Evolutionary conservation across 2,329 filamentous ascomycete genomes (phyloP), one percentile per base, ranked within the genome.

Genomic region (Colletotrichum navitas): DNA sequence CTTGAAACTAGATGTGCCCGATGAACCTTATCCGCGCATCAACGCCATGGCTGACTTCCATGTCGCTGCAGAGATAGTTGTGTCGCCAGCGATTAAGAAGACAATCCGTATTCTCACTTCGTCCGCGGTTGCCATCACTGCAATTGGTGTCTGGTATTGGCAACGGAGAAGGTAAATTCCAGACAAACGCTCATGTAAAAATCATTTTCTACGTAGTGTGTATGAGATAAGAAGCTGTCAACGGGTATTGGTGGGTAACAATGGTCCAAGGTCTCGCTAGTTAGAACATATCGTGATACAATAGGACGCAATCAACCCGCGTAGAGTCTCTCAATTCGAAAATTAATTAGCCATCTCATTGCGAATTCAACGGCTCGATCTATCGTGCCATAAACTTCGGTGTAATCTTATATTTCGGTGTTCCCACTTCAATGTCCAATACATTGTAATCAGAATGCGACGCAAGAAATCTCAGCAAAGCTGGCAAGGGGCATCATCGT

Each of bases 1-100:
- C 60, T 68, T 82, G 1, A 78, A 73, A 5, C 63, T 76, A 11
- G 71, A 77, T 0, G 77, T 80, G 41, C 81, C 80, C 1, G 69
- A 76, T 3, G 68, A 73, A 43, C 75, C 72, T 0, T 80, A 81
- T 66, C 79, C 77, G 45, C 75, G 75, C 29, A 68, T 71, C 36
- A 71, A 71, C 18, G 68, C 68, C 39, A 71, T 71, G 64, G 65
- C 64, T 1, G 68, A 71, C 52, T 71, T 71, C 52, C 68, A 71
- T n/a, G 52, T 71, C 10, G 68, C 68, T 11, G 68, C 68, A 1
- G 68, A 71, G 45, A 71, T 63, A 52, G 68, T 71, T 12, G 51
- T 71, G 14, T 67, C 68, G 1, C 68, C 68, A 24, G 68, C 68
- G 16, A 61, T 71, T 26, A 68, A 63, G 43, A 71, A 71, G 29